These are phyloP conservation scores for Zymoseptoria crescenta DNA, from an alignment of 2,329 filamentous ascomycete genomes.

Conservation along the genomic window DNA sequence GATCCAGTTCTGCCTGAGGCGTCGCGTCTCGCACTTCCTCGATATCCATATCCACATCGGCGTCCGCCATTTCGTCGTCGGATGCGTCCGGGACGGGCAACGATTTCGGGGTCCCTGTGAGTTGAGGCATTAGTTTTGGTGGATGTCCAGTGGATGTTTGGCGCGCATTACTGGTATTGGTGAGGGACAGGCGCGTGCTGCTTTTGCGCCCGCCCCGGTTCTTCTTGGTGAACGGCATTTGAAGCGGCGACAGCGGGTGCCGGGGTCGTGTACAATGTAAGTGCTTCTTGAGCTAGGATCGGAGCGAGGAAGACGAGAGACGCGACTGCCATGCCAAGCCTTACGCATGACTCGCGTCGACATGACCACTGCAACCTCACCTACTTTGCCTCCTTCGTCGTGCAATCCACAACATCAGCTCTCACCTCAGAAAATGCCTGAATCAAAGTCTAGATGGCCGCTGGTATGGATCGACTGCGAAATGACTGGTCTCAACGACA, in stretches of 20 bases:
- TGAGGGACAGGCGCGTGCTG: slow-evolving; percentile 15
- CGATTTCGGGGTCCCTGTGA: slow-evolving; percentile 21
- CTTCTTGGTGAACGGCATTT: slow-evolving; percentile 23
- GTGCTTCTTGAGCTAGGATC: not conserved
- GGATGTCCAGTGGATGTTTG: slow-evolving; percentile 2
- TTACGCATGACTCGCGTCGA: not conserved
- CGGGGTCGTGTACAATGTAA: not conserved
- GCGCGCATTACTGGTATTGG: slow-evolving; percentile 11
- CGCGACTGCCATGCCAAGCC: not conserved
- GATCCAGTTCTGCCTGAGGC: slow-evolving; percentile 14
- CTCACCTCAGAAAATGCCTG: slow-evolving; percentile 28
- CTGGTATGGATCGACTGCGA: slow-evolving; percentile 84
- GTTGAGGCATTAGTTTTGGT: slow-evolving; percentile 2
- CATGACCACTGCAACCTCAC: not conserved
- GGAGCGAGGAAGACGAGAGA: not conserved
- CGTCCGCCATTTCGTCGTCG: slow-evolving; percentile 28
- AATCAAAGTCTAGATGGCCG: slow-evolving; percentile 51
- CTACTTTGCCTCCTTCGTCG: not conserved
- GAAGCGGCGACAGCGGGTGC: not conserved
- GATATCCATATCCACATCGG: slow-evolving; percentile 14
- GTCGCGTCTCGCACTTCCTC: slow-evolving; percentile 14
- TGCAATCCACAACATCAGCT: not conserved
- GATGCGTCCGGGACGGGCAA: slow-evolving; percentile 18
- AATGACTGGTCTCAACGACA: slow-evolving; percentile 78
- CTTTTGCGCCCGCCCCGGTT: slow-evolving; percentile 14